phyloP scores from a whole-genome alignment of 2,329 filamentous ascomycete genomes.

The Calonectria henricotiae region DNA sequence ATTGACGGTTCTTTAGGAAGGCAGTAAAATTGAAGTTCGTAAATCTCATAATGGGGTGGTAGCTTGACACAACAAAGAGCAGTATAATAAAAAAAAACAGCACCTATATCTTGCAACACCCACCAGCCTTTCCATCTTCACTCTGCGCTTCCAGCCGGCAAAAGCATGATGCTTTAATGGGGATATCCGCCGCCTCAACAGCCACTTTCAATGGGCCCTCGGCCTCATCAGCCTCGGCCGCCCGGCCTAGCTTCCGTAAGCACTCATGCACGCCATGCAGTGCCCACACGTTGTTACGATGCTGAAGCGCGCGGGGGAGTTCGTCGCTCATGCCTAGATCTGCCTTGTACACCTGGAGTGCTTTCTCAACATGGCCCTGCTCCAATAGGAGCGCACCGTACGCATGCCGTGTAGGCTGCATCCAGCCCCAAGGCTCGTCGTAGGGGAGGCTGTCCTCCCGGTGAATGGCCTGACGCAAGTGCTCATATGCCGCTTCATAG shows the following conservation, averaged over 20 bases:
- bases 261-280: conserved; percentile 83
- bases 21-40: neutral
- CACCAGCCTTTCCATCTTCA: neutral
- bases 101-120: conserved; percentile 23
- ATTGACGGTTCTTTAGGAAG: conserved; percentile 3
- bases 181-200: conserved; percentile 16
- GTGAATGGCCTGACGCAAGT: conserved; percentile 71
- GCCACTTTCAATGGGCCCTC: conserved; percentile 13
- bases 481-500: conserved; percentile 71
- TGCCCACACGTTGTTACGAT: conserved; percentile 84
- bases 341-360: conserved; percentile 72
- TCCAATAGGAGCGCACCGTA: conserved; percentile 80
- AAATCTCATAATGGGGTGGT: neutral
- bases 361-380: conserved; percentile 72
- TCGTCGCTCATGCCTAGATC: conserved; percentile 74
- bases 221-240: conserved; percentile 55
- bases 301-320: conserved; percentile 76
- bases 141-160: conserved; percentile 23
- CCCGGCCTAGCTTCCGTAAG: conserved; percentile 66
- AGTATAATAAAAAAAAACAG: neutral
- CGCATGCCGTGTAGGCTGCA: conserved; percentile 82
- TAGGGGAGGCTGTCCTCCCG: conserved; percentile 78
- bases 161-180: conserved; percentile 30
- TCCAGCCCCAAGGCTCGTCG: conserved; percentile 85
- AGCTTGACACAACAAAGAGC: neutral